Percentiles rank a stretch among this genome's conserved stretches.
Evolutionary conservation across 495 filamentous ascomycete genomes (phyloP).

Genomic region (Tricharina praecox): DNA sequence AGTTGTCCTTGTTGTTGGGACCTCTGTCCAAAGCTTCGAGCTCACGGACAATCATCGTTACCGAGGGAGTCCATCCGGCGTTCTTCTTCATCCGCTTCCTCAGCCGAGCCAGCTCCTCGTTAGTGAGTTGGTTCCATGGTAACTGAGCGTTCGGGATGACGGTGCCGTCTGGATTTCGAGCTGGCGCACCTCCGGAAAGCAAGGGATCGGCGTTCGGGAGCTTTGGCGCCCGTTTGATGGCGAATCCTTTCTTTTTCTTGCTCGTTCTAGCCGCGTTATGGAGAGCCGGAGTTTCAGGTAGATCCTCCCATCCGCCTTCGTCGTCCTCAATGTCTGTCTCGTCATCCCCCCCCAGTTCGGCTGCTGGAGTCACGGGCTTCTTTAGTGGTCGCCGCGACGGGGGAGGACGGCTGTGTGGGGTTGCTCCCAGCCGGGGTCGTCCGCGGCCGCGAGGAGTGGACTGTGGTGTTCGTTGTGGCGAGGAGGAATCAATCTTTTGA

Average conservation of each 20-base stretch:
- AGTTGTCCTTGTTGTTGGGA: conserved; percentile 26
- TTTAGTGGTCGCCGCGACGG: neutral
- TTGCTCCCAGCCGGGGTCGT: neutral
- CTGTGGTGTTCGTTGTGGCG: conserved; percentile 9
- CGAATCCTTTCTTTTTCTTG: conserved; percentile 18
- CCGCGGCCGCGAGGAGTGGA: conserved; percentile 8
- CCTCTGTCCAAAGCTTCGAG: conserved; percentile 62
- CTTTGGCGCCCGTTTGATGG: conserved; percentile 17
- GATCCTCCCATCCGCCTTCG: conserved; percentile 1
- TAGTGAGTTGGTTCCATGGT: conserved; percentile 80
- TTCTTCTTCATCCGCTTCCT: conserved; percentile 99
- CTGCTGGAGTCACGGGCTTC: neutral
- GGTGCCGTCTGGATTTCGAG: conserved; percentile 17
- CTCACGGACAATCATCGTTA: conserved; percentile 90
- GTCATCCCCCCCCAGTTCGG: neutral
- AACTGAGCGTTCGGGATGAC: conserved; percentile 53
- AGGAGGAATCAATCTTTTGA: conserved; percentile 28
- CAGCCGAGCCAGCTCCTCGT: conserved; percentile 77
- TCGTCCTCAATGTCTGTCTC: too few species aligned
- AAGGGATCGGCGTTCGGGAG: conserved; percentile 16
- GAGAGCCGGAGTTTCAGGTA: neutral
- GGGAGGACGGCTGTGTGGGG: too few species aligned
- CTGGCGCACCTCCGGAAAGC: conserved; percentile 20
- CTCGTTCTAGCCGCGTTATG: neutral
- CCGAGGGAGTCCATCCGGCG: conserved; percentile 81